A percentile compares a stretch with the other conserved stretches of the same genome.
Conservation (phyloP, 108 stramenopile species). For the Skeletonema grethae region DNA sequence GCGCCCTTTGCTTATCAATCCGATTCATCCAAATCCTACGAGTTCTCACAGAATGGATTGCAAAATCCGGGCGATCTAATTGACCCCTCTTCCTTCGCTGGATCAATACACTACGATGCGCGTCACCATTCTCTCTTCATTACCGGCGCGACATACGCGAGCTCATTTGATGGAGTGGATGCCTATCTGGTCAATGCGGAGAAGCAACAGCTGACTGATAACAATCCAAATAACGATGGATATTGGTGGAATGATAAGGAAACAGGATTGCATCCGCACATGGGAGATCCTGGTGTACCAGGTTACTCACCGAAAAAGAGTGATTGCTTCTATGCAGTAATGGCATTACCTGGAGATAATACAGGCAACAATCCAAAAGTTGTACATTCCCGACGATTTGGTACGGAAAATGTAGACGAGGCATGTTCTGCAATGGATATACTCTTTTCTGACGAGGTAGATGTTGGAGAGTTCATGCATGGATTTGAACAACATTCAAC, state of each 20-base stretch:
- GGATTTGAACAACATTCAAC: background rate
- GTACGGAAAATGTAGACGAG: conserved; percentile 15
- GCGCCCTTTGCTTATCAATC: conserved; percentile 45
- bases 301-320: conserved; percentile 15
- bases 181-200: conserved; percentile 8
- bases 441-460: conserved; percentile 6
- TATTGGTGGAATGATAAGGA: conserved; percentile 30
- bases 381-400: conserved; percentile 43
- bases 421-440: conserved; percentile 45
- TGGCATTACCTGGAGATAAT: conserved; percentile 24
- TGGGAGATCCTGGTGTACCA: conserved; percentile 28
- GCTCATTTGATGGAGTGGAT: conserved; percentile 41
- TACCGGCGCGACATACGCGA: conserved; percentile 45
- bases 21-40: conserved; percentile 27
- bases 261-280: conserved; percentile 19
- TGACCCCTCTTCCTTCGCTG: conserved; percentile 49
- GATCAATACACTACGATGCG: conserved; percentile 51
- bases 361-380: conserved; percentile 11
- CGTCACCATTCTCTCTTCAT: conserved; percentile 52
- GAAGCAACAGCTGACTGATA: conserved; percentile 1
- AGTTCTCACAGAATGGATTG: background rate
- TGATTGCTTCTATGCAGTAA: conserved; percentile 47
- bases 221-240: conserved; percentile 5
- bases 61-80: background rate
- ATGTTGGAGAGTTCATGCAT: background rate